Conservation (phyloP, 2,329 filamentous ascomycete species). For the Rhynchosporium secalis region DNA sequence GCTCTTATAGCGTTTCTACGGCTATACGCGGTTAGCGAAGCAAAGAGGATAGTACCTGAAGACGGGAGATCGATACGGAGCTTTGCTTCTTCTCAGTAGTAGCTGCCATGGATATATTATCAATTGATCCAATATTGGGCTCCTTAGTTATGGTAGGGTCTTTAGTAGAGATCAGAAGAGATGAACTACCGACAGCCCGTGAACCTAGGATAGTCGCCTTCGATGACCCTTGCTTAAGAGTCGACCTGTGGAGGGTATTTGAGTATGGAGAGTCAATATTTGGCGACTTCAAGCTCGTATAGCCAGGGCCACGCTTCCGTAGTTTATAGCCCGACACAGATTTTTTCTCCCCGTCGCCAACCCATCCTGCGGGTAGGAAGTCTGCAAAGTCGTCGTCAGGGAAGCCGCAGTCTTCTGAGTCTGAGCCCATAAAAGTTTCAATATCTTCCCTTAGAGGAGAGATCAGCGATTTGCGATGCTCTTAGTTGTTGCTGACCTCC, state of each 20-base stretch:
- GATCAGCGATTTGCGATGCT: too few relatives aligned
- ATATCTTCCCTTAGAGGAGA: too few relatives aligned
- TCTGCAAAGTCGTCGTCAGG: constrained; percentile 17
- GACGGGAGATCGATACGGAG: background rate
- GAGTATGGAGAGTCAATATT: background rate
- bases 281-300: background rate
- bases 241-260: background rate
- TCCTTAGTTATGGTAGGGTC: background rate
- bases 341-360: background rate
- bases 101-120: background rate
- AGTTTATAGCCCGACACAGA: background rate
- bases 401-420: background rate
- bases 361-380: constrained; percentile 10
- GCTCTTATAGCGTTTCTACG: background rate
- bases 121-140: background rate
- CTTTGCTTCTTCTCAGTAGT: background rate
- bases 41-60: background rate
- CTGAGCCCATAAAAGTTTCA: too few relatives aligned
- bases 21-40: background rate
- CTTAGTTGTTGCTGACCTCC: too few relatives aligned
- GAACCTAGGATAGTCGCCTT: background rate
- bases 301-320: background rate
- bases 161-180: background rate
- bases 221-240: background rate
- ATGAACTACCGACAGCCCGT: background rate